Evolutionary conservation across 345 rosid genomes (phyloP).

Genomic region (Eucalyptus sideroxylon): DNA sequence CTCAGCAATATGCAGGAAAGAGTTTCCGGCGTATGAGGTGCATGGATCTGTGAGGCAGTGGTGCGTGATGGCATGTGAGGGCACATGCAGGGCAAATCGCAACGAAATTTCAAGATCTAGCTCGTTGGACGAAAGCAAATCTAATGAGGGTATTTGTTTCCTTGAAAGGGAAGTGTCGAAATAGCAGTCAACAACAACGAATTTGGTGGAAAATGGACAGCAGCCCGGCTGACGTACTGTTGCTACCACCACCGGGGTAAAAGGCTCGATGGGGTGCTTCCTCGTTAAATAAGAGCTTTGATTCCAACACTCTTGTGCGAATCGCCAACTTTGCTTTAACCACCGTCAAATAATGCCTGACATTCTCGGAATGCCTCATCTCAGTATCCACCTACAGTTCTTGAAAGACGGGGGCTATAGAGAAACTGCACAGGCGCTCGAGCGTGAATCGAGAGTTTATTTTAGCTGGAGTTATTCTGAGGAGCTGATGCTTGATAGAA

Average conservation of each 20-base stretch:
- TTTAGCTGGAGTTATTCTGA: conserved; percentile 23
- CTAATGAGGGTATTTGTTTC: neutral
- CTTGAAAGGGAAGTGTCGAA: neutral
- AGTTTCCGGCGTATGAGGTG: neutral
- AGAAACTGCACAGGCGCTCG: conserved; percentile 25
- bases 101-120: neutral
- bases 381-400: conserved; percentile 24
- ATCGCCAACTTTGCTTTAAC: neutral
- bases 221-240: neutral
- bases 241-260: neutral
- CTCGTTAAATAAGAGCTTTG: neutral
- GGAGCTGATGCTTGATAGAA: neutral
- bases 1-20: neutral
- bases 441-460: conserved; percentile 14
- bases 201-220: neutral
- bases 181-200: neutral
- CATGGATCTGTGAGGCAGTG: neutral
- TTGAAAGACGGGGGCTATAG: conserved; percentile 22
- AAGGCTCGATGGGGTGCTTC: neutral
- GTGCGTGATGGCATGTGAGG: neutral
- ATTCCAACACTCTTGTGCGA: neutral
- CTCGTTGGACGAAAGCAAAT: neutral
- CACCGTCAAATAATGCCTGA: neutral
- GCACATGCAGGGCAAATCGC: neutral
- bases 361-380: conserved; percentile 5